phyloP scores from a whole-genome alignment of 2,329 filamentous ascomycete species.

The Colletotrichum liaoningense region DNA sequence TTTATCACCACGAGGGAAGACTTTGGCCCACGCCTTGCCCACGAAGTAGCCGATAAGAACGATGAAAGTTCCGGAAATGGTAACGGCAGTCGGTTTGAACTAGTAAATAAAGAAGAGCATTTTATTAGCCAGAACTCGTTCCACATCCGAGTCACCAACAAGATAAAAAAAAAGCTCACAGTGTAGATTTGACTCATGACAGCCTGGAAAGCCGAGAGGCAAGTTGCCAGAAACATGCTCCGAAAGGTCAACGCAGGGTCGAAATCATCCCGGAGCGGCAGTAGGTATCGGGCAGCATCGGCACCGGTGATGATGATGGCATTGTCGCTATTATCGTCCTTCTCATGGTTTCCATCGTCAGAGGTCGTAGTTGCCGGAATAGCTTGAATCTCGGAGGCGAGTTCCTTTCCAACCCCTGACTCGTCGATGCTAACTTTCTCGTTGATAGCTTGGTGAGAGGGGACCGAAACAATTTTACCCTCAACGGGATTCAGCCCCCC shows the following conservation, averaged over 20 bases:
- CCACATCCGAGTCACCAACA: too few species aligned
- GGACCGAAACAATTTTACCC: constrained; percentile 43
- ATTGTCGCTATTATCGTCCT: constrained; percentile 47
- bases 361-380: constrained; percentile 22
- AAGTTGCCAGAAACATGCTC: constrained; percentile 60
- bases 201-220: constrained; percentile 63
- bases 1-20: constrained; percentile 65
- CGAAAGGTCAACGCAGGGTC: constrained; percentile 65
- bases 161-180: constrained; percentile 45
- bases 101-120: constrained; percentile 38
- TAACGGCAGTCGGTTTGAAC: constrained; percentile 64
- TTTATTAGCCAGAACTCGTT: background rate
- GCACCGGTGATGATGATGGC: constrained; percentile 62
- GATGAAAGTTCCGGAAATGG: constrained; percentile 65
- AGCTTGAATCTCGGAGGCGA: constrained; percentile 39
- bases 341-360: constrained; percentile 30
- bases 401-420: constrained; percentile 30
- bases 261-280: constrained; percentile 65
- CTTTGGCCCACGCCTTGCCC: constrained; percentile 57
- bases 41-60: constrained; percentile 68
- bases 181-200: constrained; percentile 67
- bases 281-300: constrained; percentile 60
- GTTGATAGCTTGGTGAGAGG: constrained; percentile 43
- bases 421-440: constrained; percentile 41
- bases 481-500: constrained; percentile 43